Conservation (phyloP, 805 yeast species). For the Clavispora asparagi region DNA sequence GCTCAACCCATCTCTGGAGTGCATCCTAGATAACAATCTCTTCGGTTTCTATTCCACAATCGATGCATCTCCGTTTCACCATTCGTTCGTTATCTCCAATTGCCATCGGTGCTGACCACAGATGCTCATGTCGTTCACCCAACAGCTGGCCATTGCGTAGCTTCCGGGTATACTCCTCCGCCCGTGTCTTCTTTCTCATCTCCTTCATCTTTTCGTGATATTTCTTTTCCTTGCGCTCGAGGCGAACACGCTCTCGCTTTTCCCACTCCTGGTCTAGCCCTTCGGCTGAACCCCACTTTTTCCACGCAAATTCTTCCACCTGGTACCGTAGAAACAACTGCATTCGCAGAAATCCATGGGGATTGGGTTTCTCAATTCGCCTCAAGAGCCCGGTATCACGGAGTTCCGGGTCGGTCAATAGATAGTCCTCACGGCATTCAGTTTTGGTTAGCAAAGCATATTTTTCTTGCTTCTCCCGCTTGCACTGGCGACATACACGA, state of each 20-base stretch:
- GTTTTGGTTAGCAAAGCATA: constrained; percentile 90
- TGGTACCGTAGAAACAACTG: constrained; percentile 85
- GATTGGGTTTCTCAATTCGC: constrained; percentile 86
- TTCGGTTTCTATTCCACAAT: constrained; percentile 81
- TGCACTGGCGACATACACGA: constrained; percentile 78
- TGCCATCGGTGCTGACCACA: constrained; percentile 57
- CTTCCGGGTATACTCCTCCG: constrained; percentile 78
- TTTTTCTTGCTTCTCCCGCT: constrained; percentile 71
- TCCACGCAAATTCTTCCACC: constrained; percentile 88
- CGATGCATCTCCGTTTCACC: constrained; percentile 60
- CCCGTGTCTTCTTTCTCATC: constrained; percentile 88
- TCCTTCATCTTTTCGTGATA: constrained; percentile 75
- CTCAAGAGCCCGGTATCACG: constrained; percentile 63
- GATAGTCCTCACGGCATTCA: constrained; percentile 88
- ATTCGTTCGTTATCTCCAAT: constrained; percentile 35
- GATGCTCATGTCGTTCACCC: constrained; percentile 65
- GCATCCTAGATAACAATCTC: constrained; percentile 49
- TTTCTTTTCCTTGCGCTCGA: constrained; percentile 70
- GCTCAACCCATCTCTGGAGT: background rate
- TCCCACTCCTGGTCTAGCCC: constrained; percentile 92
- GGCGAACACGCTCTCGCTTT: constrained; percentile 65
- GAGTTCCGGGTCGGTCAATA: constrained; percentile 89
- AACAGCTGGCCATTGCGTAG: constrained; percentile 52
- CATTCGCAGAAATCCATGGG: constrained; percentile 92
- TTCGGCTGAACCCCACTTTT: constrained; percentile 92